Evolutionary conservation across 2,329 filamentous ascomycete genomes (phyloP), one percentile per base, ranked within the genome.

Genomic region (Simplicillium aogashimaense): DNA sequence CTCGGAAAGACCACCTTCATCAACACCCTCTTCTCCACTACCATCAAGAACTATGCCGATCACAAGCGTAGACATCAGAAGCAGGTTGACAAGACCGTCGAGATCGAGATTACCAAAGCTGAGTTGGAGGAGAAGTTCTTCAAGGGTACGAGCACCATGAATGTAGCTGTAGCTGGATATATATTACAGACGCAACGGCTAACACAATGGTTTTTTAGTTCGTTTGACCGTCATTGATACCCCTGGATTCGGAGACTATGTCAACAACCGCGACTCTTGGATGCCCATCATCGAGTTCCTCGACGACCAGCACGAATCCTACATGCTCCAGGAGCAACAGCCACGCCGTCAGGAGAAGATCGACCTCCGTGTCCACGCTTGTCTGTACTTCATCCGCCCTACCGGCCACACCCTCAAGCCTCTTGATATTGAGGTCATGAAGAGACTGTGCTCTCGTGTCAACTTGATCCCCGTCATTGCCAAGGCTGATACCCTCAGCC

Each of bases 91-190:
- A 97, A 97, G 79, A 98, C 92, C 10, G 92, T 98, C 50, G 94
- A 98, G 74, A 98, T 98, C 55, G 92, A 98, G 69, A 98, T 98
- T 63, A 98, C 92, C 65, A 98, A 98, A 78, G 92, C 92, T 44
- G 92, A 98, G 74, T 74, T 98, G 49, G 92, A 98, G 72, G 92
- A 98, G 83, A 98, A 98, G 75, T 98, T 98, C 77, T 98, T 98
- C 83, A 98, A 98, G 78, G 90, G 90, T 95, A 72, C 29, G 40
- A 35, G 29, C 31, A 20, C 34, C 33, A 42, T 35, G 20, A 43
- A 39, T 36, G n/a, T n/a, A n/a, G n/a, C n/a, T n/a, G n/a, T n/a
- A n/a, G n/a, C n/a, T n/a, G n/a, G n/a, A n/a, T n/a, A n/a, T 25
- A 25, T 9, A 25, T 25, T 25, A 9, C 20, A 25, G 20, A 5